A percentile compares a stretch with the other conserved stretches of the same genome.
These are phyloP conservation scores for Cladorrhinum samala DNA, from an alignment of 495 filamentous ascomycete species.

Conservation along the genomic window DNA sequence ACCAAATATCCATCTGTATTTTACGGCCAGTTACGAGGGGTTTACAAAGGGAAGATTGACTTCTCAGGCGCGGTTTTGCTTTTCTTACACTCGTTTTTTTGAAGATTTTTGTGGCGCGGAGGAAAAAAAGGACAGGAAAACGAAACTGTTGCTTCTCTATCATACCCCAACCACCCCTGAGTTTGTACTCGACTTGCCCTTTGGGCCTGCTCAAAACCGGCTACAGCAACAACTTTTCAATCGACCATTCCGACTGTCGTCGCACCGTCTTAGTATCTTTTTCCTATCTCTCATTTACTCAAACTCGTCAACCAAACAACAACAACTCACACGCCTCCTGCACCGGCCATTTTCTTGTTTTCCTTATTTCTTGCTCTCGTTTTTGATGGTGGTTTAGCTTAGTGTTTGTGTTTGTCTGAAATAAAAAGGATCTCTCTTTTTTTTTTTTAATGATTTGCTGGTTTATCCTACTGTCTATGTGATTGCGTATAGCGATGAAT, in stretches of 20 bases:
- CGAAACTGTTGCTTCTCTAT: background rate
- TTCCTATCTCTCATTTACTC: constrained; percentile 13
- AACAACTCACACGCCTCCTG: background rate
- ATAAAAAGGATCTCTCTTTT: constrained; percentile 11
- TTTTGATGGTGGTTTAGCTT: constrained; percentile 9
- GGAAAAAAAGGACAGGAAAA: constrained; percentile 1
- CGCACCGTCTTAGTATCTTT: background rate
- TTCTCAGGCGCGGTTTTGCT: background rate
- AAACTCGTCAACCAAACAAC: background rate
- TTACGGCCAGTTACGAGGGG: constrained; percentile 3
- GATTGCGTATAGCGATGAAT: background rate
- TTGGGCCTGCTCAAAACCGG: background rate
- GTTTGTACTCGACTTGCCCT: background rate
- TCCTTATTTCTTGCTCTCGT: constrained; percentile 3
- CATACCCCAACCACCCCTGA: constrained; percentile 2
- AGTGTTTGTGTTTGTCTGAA: constrained; percentile 18
- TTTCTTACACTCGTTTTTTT: constrained; percentile 2
- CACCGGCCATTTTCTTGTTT: constrained; percentile 5
- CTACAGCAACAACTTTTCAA: background rate
- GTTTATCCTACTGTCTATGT: background rate
- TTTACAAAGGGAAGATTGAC: background rate
- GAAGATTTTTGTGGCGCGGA: background rate
- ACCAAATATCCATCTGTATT: constrained; percentile 5
- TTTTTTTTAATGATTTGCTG: background rate
- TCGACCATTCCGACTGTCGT: constrained; percentile 5